Percentiles rank a stretch among this genome's conserved stretches.
Evolutionary conservation across 202 grass and related monocot species (phyloP).

Genomic region (Setaria italica): DNA sequence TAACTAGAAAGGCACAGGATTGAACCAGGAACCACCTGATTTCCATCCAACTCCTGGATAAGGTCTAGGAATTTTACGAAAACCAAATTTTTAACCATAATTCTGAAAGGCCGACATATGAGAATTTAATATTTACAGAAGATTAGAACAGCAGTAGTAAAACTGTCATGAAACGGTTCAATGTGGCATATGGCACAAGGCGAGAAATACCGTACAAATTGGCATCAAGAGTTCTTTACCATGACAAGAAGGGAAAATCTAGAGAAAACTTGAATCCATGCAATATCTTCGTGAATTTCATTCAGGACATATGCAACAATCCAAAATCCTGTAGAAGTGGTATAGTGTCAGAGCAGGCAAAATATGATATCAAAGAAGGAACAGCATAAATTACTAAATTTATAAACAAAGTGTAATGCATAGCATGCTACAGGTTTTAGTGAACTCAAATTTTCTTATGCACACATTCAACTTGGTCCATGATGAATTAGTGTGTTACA

Average conservation of each 20-base stretch:
- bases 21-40: too few species aligned
- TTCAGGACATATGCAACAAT: conserved; percentile 34
- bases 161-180: neutral
- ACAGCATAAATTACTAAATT: neutral
- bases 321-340: conserved; percentile 31
- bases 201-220: too few species aligned
- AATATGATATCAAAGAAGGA: neutral
- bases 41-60: too few species aligned
- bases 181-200: too few species aligned
- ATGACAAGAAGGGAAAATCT: conserved; percentile 33
- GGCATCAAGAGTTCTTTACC: conserved; percentile 5
- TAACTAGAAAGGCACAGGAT: too few species aligned
- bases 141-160: too few species aligned
- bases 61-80: too few species aligned
- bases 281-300: conserved; percentile 41
- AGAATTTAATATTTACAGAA: too few species aligned
- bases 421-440: neutral
- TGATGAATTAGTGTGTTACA: neutral
- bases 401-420: too few species aligned
- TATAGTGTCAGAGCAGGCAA: neutral
- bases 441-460: neutral
- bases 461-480: neutral
- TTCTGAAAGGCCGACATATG: too few species aligned
- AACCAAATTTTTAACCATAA: too few species aligned
- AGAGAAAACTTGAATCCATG: conserved; percentile 33